phyloP scores from a whole-genome alignment of 768 basidiomycete species.

The Clavaria fumosa region DNA sequence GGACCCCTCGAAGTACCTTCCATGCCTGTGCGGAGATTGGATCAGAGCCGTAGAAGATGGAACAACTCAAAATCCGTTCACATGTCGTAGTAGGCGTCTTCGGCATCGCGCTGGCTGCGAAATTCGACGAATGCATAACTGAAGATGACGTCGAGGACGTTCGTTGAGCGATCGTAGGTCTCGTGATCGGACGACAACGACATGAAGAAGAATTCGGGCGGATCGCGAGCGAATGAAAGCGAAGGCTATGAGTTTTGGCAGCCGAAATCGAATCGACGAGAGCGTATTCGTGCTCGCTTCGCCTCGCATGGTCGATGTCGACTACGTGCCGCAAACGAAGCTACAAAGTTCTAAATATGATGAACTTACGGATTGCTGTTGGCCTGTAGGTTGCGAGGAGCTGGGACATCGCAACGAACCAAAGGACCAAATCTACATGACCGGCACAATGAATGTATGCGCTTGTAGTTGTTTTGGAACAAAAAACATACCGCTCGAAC shows the following conservation, averaged over 20 bases:
- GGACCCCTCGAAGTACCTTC: constrained; percentile 56
- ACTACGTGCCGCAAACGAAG: constrained; percentile 11
- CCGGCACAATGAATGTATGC: constrained; percentile 1
- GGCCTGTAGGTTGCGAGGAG: constrained; percentile 63
- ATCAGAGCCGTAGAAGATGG: not conserved
- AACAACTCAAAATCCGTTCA: constrained; percentile 20
- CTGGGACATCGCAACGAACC: constrained; percentile 81
- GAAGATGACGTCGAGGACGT: constrained; percentile 25
- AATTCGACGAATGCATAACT: constrained; percentile 86
- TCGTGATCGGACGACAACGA: constrained; percentile 16
- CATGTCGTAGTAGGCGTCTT: constrained; percentile 78
- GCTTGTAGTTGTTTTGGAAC: no score
- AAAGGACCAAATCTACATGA: constrained; percentile 56
- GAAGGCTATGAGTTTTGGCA: constrained; percentile 8
- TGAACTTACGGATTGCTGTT: constrained; percentile 64
- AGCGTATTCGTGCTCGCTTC: constrained; percentile 10
- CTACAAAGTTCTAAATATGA: constrained; percentile 12
- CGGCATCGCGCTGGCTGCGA: constrained; percentile 60
- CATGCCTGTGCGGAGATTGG: constrained; percentile 38
- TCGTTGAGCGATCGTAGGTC: constrained; percentile 44
- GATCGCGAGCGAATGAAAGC: not conserved
- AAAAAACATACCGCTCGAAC: constrained; percentile 54
- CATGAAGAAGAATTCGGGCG: constrained; percentile 9
- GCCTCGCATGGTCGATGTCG: constrained; percentile 15
- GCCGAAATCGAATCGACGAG: constrained; percentile 15